phyloP scores from a whole-genome alignment of 495 filamentous ascomycete genomes.

The Podospora sp. region DNA sequence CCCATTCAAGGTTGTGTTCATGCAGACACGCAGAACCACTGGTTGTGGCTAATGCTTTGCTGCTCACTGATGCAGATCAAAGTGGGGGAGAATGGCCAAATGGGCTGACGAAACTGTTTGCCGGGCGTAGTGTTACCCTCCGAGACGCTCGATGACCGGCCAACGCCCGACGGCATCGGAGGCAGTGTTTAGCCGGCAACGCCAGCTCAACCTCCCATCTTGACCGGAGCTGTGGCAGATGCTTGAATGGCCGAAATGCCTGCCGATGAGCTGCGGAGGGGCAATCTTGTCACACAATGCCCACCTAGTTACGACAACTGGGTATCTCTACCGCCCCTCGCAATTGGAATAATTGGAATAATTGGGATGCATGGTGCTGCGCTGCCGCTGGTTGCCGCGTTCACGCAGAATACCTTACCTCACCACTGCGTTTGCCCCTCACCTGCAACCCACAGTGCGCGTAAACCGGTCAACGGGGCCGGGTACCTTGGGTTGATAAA shows the following conservation, averaged over 20 bases:
- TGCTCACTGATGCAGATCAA: neutral
- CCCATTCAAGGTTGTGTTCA: neutral
- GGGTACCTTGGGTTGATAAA: neutral
- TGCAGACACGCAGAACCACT: neutral
- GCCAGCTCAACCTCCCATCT: neutral
- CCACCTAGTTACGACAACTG: neutral
- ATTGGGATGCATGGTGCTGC: neutral
- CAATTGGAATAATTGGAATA: too few species aligned
- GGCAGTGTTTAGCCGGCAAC: neutral
- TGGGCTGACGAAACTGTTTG: neutral
- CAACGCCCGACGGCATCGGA: neutral
- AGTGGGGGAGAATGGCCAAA: neutral
- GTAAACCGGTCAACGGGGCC: neutral
- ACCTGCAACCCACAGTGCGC: neutral
- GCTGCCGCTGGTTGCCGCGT: neutral
- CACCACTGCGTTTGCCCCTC: neutral
- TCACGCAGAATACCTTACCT: neutral
- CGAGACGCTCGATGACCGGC: slow-evolving; percentile 2
- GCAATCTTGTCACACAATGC: neutral
- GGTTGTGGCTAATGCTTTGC: neutral
- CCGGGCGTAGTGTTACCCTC: slow-evolving; percentile 2
- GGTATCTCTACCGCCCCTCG: neutral
- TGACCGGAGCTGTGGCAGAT: neutral
- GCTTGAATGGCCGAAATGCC: neutral
- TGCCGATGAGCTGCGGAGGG: neutral